These are phyloP conservation scores for Inonotus obliquus DNA, from an alignment of 1,284 basidiomycete species.

Conservation along the genomic window DNA sequence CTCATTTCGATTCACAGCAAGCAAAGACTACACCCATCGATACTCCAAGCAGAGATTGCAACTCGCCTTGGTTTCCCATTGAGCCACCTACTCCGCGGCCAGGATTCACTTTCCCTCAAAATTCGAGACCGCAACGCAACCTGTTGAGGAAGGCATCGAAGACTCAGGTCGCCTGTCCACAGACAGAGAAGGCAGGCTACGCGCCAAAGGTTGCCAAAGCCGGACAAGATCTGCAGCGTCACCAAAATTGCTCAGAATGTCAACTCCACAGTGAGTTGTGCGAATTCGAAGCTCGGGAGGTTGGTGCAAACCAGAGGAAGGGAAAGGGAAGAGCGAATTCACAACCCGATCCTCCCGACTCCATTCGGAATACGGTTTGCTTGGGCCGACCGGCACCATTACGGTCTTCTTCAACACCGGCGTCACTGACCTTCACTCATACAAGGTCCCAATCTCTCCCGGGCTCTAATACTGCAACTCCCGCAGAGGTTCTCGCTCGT, in stretches of 20 bases:
- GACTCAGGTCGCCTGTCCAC: neutral
- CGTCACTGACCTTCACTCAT: constrained; percentile 4
- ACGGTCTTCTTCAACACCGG: constrained; percentile 12
- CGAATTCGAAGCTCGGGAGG: neutral
- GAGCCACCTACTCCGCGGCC: constrained; percentile 9
- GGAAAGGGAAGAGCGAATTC: constrained; percentile 9
- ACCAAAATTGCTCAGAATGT: constrained; percentile 1
- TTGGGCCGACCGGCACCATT: constrained; percentile 9
- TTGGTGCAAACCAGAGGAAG: neutral
- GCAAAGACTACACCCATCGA: neutral
- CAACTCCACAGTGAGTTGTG: neutral
- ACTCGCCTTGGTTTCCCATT: constrained; percentile 12
- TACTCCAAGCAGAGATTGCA: neutral
- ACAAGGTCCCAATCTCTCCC: neutral
- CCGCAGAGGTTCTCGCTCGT: constrained; percentile 14
- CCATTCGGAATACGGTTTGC: neutral
- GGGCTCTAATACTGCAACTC: constrained; percentile 4
- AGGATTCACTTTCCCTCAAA: neutral
- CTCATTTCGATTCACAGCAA: neutral
- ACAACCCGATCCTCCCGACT: neutral
- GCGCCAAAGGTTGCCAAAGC: neutral
- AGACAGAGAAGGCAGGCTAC: neutral
- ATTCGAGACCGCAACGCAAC: neutral
- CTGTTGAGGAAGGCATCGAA: constrained; percentile 7
- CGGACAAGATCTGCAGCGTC: neutral